These are phyloP conservation scores for Durotheca rogersii DNA, from an alignment of 495 filamentous ascomycete genomes.

Conservation along the genomic window DNA sequence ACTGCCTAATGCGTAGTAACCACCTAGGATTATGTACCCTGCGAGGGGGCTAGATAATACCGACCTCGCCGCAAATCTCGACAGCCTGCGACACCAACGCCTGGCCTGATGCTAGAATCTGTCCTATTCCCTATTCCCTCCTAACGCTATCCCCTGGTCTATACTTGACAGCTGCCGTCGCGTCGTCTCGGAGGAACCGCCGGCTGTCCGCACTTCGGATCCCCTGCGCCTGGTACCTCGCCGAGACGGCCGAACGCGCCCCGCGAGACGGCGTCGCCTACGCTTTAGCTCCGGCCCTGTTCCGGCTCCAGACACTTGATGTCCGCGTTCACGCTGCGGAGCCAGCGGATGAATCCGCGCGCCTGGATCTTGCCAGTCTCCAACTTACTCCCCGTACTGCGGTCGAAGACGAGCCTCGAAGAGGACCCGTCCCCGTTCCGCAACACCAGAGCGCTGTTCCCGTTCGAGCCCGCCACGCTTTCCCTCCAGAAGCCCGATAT, in stretches of 20 bases:
- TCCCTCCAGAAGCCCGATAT: slow-evolving; percentile 14
- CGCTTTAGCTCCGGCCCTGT: not conserved
- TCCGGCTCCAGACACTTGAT: slow-evolving; percentile 22
- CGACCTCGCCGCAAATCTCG: no score
- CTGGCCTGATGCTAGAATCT: no score
- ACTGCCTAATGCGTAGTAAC: no score
- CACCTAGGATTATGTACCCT: not conserved
- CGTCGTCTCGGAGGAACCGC: no score
- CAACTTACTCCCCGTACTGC: slow-evolving; percentile 20
- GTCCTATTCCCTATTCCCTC: no score
- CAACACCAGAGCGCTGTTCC: slow-evolving; percentile 13
- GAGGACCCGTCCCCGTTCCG: slow-evolving; percentile 13
- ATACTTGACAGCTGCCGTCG: no score
- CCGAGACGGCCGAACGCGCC: not conserved
- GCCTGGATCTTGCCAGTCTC: slow-evolving; percentile 37
- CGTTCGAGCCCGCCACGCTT: slow-evolving; percentile 6
- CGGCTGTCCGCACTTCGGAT: no score
- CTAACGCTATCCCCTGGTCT: no score
- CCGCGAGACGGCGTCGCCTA: no score
- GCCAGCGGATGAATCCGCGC: slow-evolving; percentile 37
- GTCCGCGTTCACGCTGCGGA: slow-evolving; percentile 27
- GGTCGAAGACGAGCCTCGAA: slow-evolving; percentile 26
- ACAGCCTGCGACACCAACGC: no score
- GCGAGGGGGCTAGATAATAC: no score
- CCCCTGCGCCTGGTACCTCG: no score